Evolutionary conservation across 495 filamentous ascomycete genomes (phyloP).

Genomic region (Penicillium cinerascens): DNA sequence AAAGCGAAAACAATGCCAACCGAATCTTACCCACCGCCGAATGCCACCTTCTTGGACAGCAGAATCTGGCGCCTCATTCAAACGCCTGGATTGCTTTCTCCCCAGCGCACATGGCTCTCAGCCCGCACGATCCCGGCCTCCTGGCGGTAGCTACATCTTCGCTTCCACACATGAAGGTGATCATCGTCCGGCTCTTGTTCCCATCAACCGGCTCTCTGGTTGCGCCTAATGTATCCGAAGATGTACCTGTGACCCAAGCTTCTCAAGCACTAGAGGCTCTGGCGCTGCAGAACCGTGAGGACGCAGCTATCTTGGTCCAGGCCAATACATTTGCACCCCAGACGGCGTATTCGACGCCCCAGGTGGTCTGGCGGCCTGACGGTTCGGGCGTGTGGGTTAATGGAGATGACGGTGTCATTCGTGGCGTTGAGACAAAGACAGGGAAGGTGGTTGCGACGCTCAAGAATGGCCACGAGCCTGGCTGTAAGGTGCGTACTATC

Average conservation of each 20-base stretch:
- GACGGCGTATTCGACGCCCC: slow-evolving; percentile 64
- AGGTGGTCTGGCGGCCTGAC: slow-evolving; percentile 61
- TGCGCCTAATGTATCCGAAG: slow-evolving; percentile 3
- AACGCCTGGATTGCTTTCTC: slow-evolving; percentile 64
- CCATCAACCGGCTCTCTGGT: slow-evolving; percentile 27
- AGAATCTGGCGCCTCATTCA: slow-evolving; percentile 63
- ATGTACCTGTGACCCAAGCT: slow-evolving; percentile 38
- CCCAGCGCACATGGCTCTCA: slow-evolving; percentile 55
- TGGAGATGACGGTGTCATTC: slow-evolving; percentile 63
- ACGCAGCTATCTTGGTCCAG: slow-evolving; percentile 56
- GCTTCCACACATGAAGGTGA: slow-evolving; percentile 62
- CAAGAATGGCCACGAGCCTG: slow-evolving; percentile 53
- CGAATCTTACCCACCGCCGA: slow-evolving; percentile 9
- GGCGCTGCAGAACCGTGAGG: slow-evolving; percentile 53
- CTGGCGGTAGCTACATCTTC: slow-evolving; percentile 61
- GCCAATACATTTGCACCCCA: slow-evolving; percentile 62
- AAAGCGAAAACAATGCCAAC: neutral
- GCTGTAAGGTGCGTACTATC: slow-evolving; percentile 62
- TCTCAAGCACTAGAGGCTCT: slow-evolving; percentile 48
- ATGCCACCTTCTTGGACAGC: slow-evolving; percentile 47
- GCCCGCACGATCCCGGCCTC: slow-evolving; percentile 51
- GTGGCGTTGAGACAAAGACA: slow-evolving; percentile 59
- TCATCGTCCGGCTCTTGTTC: slow-evolving; percentile 58
- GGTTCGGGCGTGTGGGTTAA: slow-evolving; percentile 67
- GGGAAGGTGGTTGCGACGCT: slow-evolving; percentile 55